Evolutionary conservation across 345 rosid species (phyloP).

Genomic region (Limnanthes douglasii): DNA sequence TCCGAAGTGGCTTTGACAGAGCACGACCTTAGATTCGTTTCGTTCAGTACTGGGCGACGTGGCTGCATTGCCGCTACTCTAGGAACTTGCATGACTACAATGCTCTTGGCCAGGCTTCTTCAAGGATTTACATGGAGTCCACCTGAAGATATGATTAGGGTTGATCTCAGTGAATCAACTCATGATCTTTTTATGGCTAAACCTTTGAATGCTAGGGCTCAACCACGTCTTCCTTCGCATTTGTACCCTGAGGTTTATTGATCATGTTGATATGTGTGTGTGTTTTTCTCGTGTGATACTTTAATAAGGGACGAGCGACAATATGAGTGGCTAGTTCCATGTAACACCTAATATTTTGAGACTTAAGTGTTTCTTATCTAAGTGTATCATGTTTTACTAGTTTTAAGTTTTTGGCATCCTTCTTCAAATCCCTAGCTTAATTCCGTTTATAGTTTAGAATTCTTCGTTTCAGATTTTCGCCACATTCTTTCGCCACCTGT

Average conservation of each 20-base stretch:
- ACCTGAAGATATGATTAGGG: conserved; percentile 9
- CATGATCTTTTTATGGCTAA: conserved; percentile 18
- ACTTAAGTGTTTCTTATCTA: too few relatives aligned
- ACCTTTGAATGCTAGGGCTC: conserved; percentile 19
- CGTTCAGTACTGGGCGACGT: conserved; percentile 32
- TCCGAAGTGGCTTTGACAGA: conserved; percentile 20
- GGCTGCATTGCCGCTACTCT: conserved; percentile 24
- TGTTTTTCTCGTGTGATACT: too few relatives aligned
- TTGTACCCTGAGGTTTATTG: conserved; percentile 20
- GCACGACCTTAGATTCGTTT: conserved; percentile 30
- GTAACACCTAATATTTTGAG: too few relatives aligned
- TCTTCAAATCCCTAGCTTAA: too few relatives aligned
- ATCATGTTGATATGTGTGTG: too few relatives aligned
- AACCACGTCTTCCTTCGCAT: conserved; percentile 20
- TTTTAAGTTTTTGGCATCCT: too few relatives aligned
- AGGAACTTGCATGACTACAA: conserved; percentile 26
- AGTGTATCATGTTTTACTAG: too few relatives aligned
- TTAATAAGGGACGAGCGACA: too few relatives aligned
- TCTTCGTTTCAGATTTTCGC: too few relatives aligned
- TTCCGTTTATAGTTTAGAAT: too few relatives aligned
- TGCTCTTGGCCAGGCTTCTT: conserved; percentile 35
- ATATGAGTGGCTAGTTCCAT: too few relatives aligned
- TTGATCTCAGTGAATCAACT: conserved; percentile 19
- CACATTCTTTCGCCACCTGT: too few relatives aligned
- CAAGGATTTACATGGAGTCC: conserved; percentile 29